A percentile compares a stretch with the other conserved stretches of the same genome.
These are phyloP conservation scores for Mimosa bimucronata DNA, from an alignment of 306 rosid species.

Conservation along the genomic window DNA sequence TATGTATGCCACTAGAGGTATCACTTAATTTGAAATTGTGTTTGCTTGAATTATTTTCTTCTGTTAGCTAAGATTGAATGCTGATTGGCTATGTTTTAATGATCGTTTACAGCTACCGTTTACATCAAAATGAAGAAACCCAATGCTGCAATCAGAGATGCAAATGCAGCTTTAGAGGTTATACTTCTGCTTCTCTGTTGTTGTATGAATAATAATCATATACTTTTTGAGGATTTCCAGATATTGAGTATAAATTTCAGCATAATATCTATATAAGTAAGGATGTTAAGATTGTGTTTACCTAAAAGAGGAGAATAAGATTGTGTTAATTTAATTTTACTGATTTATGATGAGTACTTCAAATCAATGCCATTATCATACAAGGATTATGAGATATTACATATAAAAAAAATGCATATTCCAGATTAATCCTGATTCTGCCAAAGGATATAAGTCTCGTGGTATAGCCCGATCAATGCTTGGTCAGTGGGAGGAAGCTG, in stretches of 20 bases:
- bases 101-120: slow-evolving; percentile 62
- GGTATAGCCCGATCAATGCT: slow-evolving; percentile 83
- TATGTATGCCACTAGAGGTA: slow-evolving; percentile 90
- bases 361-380: not conserved
- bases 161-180: slow-evolving; percentile 90
- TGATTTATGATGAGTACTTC: not conserved
- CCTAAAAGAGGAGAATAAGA: not conserved
- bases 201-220: not conserved
- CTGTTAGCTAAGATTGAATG: slow-evolving; percentile 2
- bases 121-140: slow-evolving; percentile 95
- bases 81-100: slow-evolving; percentile 8
- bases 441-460: slow-evolving; percentile 90
- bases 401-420: not conserved
- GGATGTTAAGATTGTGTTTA: not conserved
- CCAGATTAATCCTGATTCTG: slow-evolving; percentile 94
- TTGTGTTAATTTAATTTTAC: slow-evolving; percentile 9
- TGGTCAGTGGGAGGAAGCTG: slow-evolving; percentile 91
- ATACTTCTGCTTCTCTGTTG: slow-evolving; percentile 1
- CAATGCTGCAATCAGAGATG: slow-evolving; percentile 88
- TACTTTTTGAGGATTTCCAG: not conserved
- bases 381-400: slow-evolving; percentile 16
- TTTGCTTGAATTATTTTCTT: not conserved
- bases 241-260: not conserved
- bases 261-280: not conserved
- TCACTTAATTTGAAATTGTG: slow-evolving; percentile 9